These are phyloP conservation scores for Panicum hallii DNA, from an alignment of 202 grass and related monocot genomes.

Conservation along the genomic window DNA sequence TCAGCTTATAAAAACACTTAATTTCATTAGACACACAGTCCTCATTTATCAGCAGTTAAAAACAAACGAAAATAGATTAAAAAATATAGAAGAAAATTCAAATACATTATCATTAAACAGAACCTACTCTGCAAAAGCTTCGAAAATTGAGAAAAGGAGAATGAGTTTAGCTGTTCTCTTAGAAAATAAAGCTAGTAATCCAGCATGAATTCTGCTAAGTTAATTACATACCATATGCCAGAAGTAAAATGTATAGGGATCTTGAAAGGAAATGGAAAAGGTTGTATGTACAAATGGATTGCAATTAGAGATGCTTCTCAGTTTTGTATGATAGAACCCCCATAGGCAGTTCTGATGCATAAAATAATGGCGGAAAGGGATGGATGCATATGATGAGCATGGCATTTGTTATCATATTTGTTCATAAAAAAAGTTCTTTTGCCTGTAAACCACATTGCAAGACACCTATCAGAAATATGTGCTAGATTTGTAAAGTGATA, in stretches of 20 bases:
- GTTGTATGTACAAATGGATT: neutral
- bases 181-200: neutral
- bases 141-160: neutral
- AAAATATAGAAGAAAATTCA: neutral
- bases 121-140: constrained; percentile 7
- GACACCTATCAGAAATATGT: neutral
- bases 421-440: neutral
- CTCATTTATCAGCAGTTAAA: neutral
- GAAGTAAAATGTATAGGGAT: neutral
- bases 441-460: neutral
- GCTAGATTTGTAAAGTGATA: neutral
- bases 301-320: neutral
- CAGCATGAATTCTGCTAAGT: neutral
- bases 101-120: constrained; percentile 3
- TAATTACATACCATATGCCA: neutral
- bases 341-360: neutral
- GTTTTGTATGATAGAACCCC: neutral
- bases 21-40: neutral
- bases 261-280: constrained; percentile 11
- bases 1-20: constrained; percentile 2
- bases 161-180: neutral
- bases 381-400: neutral
- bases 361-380: neutral
- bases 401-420: neutral
- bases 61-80: neutral